Percentiles rank a stretch among this genome's conserved stretches.
phyloP scores from a whole-genome alignment of 2,329 filamentous ascomycete species.

The Curvularia eragrostidis region DNA sequence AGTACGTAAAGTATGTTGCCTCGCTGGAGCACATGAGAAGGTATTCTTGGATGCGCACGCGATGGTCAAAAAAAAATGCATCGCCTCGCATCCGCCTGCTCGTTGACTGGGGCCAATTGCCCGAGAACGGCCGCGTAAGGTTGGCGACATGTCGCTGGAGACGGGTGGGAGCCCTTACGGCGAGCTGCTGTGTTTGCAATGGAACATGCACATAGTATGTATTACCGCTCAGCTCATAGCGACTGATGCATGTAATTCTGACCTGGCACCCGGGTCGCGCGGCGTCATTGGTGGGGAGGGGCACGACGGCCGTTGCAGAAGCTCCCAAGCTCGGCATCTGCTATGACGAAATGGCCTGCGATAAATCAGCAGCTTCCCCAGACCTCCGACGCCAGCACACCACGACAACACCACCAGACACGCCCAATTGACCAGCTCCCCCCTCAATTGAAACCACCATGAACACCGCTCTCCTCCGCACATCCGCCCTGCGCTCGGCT shows the following conservation, averaged over 20 bases:
- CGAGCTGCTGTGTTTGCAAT: neutral
- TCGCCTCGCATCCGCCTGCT: constrained; percentile 14
- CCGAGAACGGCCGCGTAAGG: constrained; percentile 25
- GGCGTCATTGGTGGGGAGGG: constrained; percentile 22
- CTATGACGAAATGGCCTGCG: constrained; percentile 37
- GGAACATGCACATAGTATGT: neutral
- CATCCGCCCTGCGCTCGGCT: constrained; percentile 72
- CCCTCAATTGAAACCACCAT: constrained; percentile 58
- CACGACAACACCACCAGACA: constrained; percentile 10
- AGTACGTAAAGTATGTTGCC: neutral
- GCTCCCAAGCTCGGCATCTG: constrained; percentile 27
- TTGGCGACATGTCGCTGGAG: constrained; percentile 15
- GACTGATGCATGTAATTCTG: neutral
- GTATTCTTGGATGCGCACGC: constrained; percentile 15
- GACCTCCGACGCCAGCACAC: constrained; percentile 8
- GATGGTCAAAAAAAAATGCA: constrained; percentile 27
- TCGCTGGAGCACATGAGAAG: neutral
- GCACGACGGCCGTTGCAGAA: constrained; percentile 18
- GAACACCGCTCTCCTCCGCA: constrained; percentile 78
- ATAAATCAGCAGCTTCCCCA: constrained; percentile 22
- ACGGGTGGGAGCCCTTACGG: neutral
- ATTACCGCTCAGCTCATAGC: neutral
- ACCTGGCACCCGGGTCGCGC: neutral
- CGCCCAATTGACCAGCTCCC: constrained; percentile 29
- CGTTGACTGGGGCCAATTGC: constrained; percentile 10